Evolutionary conservation across 768 basidiomycete genomes (phyloP).

Genomic region (Gymnopilus junonius): DNA sequence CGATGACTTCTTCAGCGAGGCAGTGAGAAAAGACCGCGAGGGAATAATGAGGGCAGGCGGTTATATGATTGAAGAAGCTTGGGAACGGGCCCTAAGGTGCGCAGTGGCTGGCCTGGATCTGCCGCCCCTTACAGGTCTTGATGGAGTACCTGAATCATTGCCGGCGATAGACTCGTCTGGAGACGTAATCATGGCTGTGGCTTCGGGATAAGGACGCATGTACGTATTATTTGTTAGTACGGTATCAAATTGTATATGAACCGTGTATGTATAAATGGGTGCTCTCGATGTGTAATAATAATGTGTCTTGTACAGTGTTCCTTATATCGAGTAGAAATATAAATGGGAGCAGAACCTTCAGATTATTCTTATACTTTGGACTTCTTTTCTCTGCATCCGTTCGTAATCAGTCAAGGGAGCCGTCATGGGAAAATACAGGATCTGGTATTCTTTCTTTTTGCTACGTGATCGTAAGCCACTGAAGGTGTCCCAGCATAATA

Average conservation of each 20-base stretch:
- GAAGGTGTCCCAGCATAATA: background rate
- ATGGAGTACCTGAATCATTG: conserved; percentile 11
- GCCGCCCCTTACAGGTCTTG: conserved; percentile 46
- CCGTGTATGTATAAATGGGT: background rate
- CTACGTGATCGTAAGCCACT: conserved; percentile 33
- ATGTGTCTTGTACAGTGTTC: background rate
- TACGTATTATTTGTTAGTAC: background rate
- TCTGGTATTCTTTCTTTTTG: conserved; percentile 69
- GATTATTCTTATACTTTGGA: conserved; percentile 52
- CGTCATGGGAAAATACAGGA: conserved; percentile 80
- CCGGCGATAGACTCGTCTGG: conserved; percentile 32
- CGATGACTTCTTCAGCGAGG: conserved; percentile 75
- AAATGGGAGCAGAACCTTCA: conserved; percentile 16
- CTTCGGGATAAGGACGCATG: conserved; percentile 4
- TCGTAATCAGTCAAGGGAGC: conserved; percentile 62
- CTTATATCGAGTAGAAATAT: background rate
- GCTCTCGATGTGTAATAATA: background rate
- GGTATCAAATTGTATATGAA: background rate
- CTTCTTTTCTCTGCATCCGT: conserved; percentile 49
- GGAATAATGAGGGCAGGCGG: conserved; percentile 86
- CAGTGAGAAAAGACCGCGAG: conserved; percentile 74
- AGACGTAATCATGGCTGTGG: conserved; percentile 52
- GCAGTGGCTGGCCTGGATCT: conserved; percentile 78
- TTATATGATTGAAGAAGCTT: conserved; percentile 80
- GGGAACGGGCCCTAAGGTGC: conserved; percentile 78